Base-by-base conservation (phyloP, 176 grass and related monocot species). In the Oropetium thomaeum region DNA sequence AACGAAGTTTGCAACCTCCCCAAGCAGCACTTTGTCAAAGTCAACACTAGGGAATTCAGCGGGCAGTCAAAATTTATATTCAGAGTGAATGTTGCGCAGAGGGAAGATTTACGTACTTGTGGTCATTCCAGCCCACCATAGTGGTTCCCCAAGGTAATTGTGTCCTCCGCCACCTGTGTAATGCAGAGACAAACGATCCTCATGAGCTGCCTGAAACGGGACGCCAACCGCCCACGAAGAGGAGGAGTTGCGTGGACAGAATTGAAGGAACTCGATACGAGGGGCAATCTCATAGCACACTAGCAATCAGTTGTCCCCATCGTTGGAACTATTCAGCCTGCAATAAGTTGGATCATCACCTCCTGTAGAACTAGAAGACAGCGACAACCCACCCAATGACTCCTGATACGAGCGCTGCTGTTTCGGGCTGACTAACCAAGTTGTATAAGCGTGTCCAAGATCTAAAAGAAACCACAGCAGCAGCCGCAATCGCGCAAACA, bases 111-210 rank as follows among this genome's bases (percentile, higher is more conserved):
- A n/a, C 86, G 29, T 95, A 99, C 96, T 95, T 76, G 96, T 90
- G 63, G 83, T 92, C 96, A 99, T 86, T 20, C 96, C 96, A 79
- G 89, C 82, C 96, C 96, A 99, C 96, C 96, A 99, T 11, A 99
- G 69, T 20, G 91, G 96, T 41, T 99, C 89, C 25, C 80, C 45
- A 67, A 95, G 80, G 47, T 99, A 99, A 19, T 87, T 84, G 61
- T 99, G 84, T 79, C 96, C 96, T 45, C 96, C 96, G 15, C 93
- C 84, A 57, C 91, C 91, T 95, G 71, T 92, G 71, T 11, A 67
- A 60, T 20, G 32, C 4, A 76, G 65, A 81, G n/a, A 62, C 37
- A 66, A 32, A 32, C 13, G 65, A 77, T 4, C 45, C 3, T 26
- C 34, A 19, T 84, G 39, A 87, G 79, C 1, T 60, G n/a, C n/a